These are phyloP conservation scores for Podaxis sp. DNA, from an alignment of 768 basidiomycete genomes.

Conservation along the genomic window DNA sequence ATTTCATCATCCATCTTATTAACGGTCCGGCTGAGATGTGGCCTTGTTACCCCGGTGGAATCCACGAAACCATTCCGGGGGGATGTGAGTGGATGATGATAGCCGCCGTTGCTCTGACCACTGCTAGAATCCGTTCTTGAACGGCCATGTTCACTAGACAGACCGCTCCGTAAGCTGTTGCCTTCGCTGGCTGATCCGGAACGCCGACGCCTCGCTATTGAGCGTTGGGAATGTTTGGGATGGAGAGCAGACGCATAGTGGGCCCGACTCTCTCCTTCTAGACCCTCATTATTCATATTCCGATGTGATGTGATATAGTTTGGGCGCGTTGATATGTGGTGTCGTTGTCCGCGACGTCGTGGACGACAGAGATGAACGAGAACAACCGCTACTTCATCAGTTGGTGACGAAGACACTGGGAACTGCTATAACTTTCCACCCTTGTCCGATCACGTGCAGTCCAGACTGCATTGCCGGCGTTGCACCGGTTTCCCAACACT, in stretches of 20 bases:
- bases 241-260: slow-evolving; percentile 33
- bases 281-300: slow-evolving; percentile 14
- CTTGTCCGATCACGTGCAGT: slow-evolving; percentile 6
- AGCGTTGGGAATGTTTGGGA: slow-evolving; percentile 24
- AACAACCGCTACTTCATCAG: slow-evolving; percentile 4
- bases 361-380: background rate
- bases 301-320: background rate
- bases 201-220: slow-evolving; percentile 24
- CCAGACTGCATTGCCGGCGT: background rate
- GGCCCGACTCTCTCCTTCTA: slow-evolving; percentile 14
- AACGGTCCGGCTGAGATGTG: slow-evolving; percentile 38
- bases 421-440: slow-evolving; percentile 4
- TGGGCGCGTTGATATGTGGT: background rate
- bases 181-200: slow-evolving; percentile 20
- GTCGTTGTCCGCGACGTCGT: background rate
- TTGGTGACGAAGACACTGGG: background rate
- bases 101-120: slow-evolving; percentile 6
- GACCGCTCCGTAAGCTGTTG: background rate
- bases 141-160: slow-evolving; percentile 20
- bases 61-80: slow-evolving; percentile 30
- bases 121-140: slow-evolving; percentile 25
- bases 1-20: slow-evolving; percentile 30
- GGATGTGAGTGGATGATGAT: slow-evolving; percentile 22
- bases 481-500: background rate
- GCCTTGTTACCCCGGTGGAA: slow-evolving; percentile 35